A percentile compares a stretch with the other conserved stretches of the same genome.
These are phyloP conservation scores for Suillus placidus DNA, from an alignment of 768 basidiomycete genomes.

Conservation along the genomic window DNA sequence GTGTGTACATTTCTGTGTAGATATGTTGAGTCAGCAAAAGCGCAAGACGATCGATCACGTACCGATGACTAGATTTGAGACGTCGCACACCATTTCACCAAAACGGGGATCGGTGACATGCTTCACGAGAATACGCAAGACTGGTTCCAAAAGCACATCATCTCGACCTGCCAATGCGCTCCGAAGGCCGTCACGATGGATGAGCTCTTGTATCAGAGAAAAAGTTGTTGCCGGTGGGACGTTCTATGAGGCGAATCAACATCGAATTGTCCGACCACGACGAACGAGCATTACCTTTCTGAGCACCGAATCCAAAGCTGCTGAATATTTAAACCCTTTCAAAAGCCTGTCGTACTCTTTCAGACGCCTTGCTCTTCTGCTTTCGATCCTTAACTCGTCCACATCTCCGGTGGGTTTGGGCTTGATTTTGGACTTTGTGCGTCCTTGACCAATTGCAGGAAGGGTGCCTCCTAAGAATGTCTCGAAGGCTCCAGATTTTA, in stretches of 20 bases:
- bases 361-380: conserved; percentile 66
- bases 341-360: conserved; percentile 88
- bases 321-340: conserved; percentile 92
- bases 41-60: conserved; percentile 26
- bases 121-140: conserved; percentile 84
- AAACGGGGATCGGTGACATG: conserved; percentile 90
- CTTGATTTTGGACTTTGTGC: conserved; percentile 49
- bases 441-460: conserved; percentile 58
- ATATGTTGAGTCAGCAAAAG: conserved; percentile 14
- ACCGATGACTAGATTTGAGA: conserved; percentile 85
- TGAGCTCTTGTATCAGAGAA: conserved; percentile 88
- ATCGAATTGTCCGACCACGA: neutral
- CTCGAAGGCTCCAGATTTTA: conserved; percentile 64
- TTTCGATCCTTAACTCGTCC: conserved; percentile 80
- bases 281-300: conserved; percentile 60
- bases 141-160: conserved; percentile 89
- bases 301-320: conserved; percentile 90
- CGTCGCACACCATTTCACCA: conserved; percentile 84
- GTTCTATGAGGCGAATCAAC: conserved; percentile 48
- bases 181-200: conserved; percentile 87
- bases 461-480: conserved; percentile 62
- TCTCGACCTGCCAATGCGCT: conserved; percentile 89
- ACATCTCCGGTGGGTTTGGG: conserved; percentile 58
- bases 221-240: conserved; percentile 86
- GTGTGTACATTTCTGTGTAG: conserved; percentile 81